Percentiles rank a stretch among this genome's conserved stretches.
Evolutionary conservation across 495 filamentous ascomycete species (phyloP).

Genomic region (Hypomontagnella submonticulosa): DNA sequence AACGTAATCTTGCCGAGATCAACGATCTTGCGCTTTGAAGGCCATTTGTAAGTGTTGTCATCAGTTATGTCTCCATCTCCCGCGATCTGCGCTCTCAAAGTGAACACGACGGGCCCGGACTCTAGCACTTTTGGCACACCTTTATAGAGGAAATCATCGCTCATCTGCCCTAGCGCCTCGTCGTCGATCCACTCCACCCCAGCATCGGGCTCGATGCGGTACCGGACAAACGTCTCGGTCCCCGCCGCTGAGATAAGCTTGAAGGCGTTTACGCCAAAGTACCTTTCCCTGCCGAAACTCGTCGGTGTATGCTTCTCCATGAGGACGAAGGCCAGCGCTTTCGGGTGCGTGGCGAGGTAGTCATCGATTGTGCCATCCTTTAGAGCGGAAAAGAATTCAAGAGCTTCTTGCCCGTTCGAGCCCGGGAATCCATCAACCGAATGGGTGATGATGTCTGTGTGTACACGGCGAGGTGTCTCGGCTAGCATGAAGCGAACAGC

Average conservation of each 20-base stretch:
- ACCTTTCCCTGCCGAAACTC: constrained; percentile 59
- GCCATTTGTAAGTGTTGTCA: constrained; percentile 64
- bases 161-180: constrained; percentile 47
- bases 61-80: constrained; percentile 61
- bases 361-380: constrained; percentile 48
- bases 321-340: constrained; percentile 57
- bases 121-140: constrained; percentile 51
- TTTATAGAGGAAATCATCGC: constrained; percentile 55
- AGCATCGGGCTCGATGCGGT: constrained; percentile 54
- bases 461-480: constrained; percentile 51
- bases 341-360: constrained; percentile 57
- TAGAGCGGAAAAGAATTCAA: constrained; percentile 58
- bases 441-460: constrained; percentile 67
- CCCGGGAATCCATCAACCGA: constrained; percentile 61
- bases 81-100: constrained; percentile 61
- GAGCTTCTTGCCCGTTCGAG: constrained; percentile 59
- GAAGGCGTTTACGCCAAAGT: constrained; percentile 62
- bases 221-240: constrained; percentile 58
- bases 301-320: constrained; percentile 59
- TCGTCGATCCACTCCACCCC: constrained; percentile 52
- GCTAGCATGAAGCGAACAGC: constrained; percentile 62
- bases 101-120: constrained; percentile 54
- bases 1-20: constrained; percentile 61
- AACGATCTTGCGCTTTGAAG: constrained; percentile 57
- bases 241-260: constrained; percentile 57